phyloP scores from a whole-genome alignment of 345 rosid species.

The Aethionema arabicum region DNA sequence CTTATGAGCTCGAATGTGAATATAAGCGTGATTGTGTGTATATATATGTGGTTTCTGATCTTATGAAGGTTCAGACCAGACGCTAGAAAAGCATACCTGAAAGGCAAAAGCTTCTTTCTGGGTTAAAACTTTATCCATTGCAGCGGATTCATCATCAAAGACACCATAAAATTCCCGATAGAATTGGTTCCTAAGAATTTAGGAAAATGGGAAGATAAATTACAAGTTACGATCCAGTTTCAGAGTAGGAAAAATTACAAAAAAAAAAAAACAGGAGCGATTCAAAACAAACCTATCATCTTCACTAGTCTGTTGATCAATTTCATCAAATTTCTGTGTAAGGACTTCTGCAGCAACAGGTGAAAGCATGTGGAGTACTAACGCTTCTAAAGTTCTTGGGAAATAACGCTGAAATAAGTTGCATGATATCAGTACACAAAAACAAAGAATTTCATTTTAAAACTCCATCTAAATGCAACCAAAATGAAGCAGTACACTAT shows the following conservation, averaged over 20 bases:
- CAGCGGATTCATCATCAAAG: conserved; percentile 83
- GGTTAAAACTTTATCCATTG: conserved; percentile 76
- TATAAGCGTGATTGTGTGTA: neutral
- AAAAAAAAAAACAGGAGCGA: conserved; percentile 7
- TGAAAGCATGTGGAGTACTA: conserved; percentile 77
- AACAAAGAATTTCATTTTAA: neutral
- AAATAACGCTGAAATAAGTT: conserved; percentile 62
- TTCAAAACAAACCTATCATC: conserved; percentile 54
- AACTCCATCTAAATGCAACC: conserved; percentile 11
- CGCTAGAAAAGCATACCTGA: conserved; percentile 49
- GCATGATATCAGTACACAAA: conserved; percentile 17
- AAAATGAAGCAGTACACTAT: conserved; percentile 2
- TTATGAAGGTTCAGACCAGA: conserved; percentile 6
- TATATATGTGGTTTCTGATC: neutral
- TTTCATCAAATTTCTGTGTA: conserved; percentile 76
- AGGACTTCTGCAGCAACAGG: conserved; percentile 85
- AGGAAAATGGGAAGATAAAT: conserved; percentile 24
- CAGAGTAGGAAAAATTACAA: conserved; percentile 14
- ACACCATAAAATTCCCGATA: conserved; percentile 68
- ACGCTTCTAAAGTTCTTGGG: conserved; percentile 86
- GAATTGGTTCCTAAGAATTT: conserved; percentile 66
- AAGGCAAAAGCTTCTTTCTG: conserved; percentile 74
- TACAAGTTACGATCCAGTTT: conserved; percentile 4
- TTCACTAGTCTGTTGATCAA: conserved; percentile 59
- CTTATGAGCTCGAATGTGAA: neutral